Base-by-base conservation (phyloP, 2,329 filamentous ascomycete species). In the Nigrograna mackinnonii region DNA sequence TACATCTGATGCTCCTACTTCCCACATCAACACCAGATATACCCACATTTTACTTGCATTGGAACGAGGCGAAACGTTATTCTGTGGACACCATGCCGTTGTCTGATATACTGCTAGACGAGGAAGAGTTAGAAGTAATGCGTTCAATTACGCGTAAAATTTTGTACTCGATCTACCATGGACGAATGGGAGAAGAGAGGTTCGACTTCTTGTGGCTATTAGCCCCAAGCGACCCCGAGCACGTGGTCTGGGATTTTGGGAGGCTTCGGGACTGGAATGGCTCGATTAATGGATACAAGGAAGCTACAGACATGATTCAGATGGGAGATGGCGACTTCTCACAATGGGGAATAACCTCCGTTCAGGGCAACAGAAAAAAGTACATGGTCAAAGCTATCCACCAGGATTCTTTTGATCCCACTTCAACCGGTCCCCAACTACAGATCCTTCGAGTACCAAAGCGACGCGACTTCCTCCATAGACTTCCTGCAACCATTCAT, bases 401-500 rank as follows among this genome's bases (percentile, higher is more conserved):
- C 16, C 13, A 48, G 4, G 41, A 47, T 11, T n/a, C n/a, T n/a
- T 11, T 32, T 13, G 26, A 21, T n/a, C 7, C 14, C 18, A 7
- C 22, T 6, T n/a, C 13, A 17, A 32, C 36, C 9, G 34, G 22
- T 5, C 14, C 37, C 20, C 39, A 28, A 5, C 41, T 67, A 12
- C 46, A 58, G 33, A 52, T 47, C 6, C 46, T 51, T 6, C 44
- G 55, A 31, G 80, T 80, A 62, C 77, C 82, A 0, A 78, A 74
- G 41, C 74, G 82, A 32, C 69, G 72, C 3, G 83, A 87, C 54
- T 83, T 85, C 36, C 71, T 88, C 4, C 81, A 84, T 47, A 62
- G 39, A 2, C 26, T 65, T 3, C 14, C 26, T 5, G 43, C 35
- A 4, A 40, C 32, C 4, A 42, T 38, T 5, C 39, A 46, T 2